Percentiles rank a stretch among this genome's conserved stretches.
These are phyloP conservation scores for Gliomastix tumulicola DNA, from an alignment of 2,329 filamentous ascomycete species.

Conservation along the genomic window DNA sequence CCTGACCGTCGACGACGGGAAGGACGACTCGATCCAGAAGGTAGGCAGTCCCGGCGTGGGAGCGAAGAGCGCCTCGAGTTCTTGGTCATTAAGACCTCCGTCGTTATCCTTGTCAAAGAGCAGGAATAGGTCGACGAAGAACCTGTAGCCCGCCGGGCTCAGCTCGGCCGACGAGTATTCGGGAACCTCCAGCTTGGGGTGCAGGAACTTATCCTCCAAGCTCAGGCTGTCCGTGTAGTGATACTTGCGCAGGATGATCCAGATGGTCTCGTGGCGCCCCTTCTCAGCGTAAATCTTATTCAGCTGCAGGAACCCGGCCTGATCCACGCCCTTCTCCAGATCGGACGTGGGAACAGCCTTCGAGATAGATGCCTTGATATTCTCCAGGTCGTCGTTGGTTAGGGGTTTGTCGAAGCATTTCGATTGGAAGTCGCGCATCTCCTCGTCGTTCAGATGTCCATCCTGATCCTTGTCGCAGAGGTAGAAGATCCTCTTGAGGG, in stretches of 20 bases:
- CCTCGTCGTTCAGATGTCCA: slow-evolving; percentile 80
- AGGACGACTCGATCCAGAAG: slow-evolving; percentile 83
- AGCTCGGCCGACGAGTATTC: slow-evolving; percentile 89
- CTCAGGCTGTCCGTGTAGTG: slow-evolving; percentile 95
- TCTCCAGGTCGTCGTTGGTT: slow-evolving; percentile 72
- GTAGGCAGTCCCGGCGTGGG: slow-evolving; percentile 84
- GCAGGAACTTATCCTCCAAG: slow-evolving; percentile 82
- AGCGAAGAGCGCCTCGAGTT: slow-evolving; percentile 81
- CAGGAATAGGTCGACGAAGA: slow-evolving; percentile 94
- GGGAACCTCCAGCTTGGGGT: slow-evolving; percentile 90
- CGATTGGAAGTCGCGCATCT: slow-evolving; percentile 84
- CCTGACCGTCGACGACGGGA: slow-evolving; percentile 87
- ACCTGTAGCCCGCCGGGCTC: slow-evolving; percentile 88
- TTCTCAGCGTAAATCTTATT: slow-evolving; percentile 98
- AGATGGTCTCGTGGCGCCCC: slow-evolving; percentile 94
- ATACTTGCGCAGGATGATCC: slow-evolving; percentile 92
- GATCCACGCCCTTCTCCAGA: slow-evolving; percentile 67
- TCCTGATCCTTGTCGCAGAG: slow-evolving; percentile 96
- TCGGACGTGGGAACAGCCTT: slow-evolving; percentile 58
- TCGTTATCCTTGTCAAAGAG: slow-evolving; percentile 97
- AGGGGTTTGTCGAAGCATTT: slow-evolving; percentile 90
- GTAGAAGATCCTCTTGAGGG: slow-evolving; percentile 87
- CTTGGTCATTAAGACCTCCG: slow-evolving; percentile 80
- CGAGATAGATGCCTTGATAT: slow-evolving; percentile 83
- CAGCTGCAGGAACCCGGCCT: slow-evolving; percentile 76